Base-by-base conservation (phyloP, 148 eudicot genomes). In the Chenopodium quinoa region DNA sequence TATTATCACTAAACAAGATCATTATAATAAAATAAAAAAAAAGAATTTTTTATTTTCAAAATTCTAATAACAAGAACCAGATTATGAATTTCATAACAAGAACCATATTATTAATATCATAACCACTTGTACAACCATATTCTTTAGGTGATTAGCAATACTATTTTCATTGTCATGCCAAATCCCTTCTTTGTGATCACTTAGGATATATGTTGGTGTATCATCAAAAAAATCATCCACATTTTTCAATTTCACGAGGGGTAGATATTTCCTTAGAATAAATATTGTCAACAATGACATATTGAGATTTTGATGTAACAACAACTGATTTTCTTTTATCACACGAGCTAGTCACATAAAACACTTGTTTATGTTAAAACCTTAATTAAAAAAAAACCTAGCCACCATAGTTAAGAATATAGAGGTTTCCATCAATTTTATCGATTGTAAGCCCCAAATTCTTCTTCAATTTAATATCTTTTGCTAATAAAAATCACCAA, bases 161-260 rank as follows among this genome's bases (percentile, higher is more conserved):
- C 54, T 48, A 48, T 48, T 48, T 48, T 13, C 2, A 0, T 48
- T 13, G 3, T 72, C 75, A 44, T 40, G 3, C 75, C 54, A 72
- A 72, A 44, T 40, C 9, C 75, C 75, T 46, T 72, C 75, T 44
- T 20, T 16, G 17, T 72, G 75, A 27, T 72, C 75, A 34, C 17
- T 34, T 16, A 29, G 54, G 22, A 72, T 25, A 11, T 72, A 72
- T 17, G 54, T 4, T 40, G 4, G 8, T 72, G 27, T 40, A 17
- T 72, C 54, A 34, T 72, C 52, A 72, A 9, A 11, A 72, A 1
- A 44, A 17, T 37, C 19, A 72, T 72, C 47, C 16, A 13, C 75
- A 72, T 48, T 34, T 40, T 72, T 14, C 23, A 23, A 12, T 31
- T 1, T 64, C 13, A 48, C 16, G 10, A 48, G 68, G 25, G 9